Evolutionary conservation across 225 moss, liverwort and hornwort genomes (phyloP).

Genomic region (Marchantia polymorpha): DNA sequence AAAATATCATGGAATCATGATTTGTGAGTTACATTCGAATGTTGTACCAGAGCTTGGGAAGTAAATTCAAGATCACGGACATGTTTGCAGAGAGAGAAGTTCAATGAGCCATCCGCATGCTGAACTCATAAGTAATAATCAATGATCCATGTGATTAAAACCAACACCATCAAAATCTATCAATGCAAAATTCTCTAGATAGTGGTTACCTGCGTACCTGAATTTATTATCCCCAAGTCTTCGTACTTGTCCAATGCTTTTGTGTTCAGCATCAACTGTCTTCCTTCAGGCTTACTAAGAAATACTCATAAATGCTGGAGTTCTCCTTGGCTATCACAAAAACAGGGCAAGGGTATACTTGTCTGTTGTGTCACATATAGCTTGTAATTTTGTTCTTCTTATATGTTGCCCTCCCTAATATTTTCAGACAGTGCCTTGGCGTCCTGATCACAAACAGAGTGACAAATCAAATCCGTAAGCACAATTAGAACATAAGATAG

Average conservation of each 20-base stretch:
- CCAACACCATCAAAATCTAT: no score
- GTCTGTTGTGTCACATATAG: slow-evolving; percentile 32
- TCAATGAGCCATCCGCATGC: no score
- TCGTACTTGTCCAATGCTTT: slow-evolving; percentile 39
- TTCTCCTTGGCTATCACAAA: slow-evolving; percentile 27
- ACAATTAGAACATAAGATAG: background rate
- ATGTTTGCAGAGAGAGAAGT: no score
- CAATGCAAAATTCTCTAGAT: no score
- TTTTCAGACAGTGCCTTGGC: background rate
- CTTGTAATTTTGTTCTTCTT: slow-evolving; percentile 39
- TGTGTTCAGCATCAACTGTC: slow-evolving; percentile 48
- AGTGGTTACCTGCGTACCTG: slow-evolving; percentile 11
- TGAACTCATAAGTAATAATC: no score
- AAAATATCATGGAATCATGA: no score
- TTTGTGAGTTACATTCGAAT: no score
- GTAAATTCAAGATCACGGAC: no score
- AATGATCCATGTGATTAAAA: no score
- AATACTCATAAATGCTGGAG: slow-evolving; percentile 41
- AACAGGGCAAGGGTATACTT: slow-evolving; percentile 36
- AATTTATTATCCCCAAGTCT: slow-evolving; percentile 35
- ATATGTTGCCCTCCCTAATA: slow-evolving; percentile 3
- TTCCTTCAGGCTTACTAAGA: slow-evolving; percentile 44
- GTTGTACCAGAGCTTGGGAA: no score
- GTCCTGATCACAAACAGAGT: background rate
- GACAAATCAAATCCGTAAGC: background rate